Conservation (phyloP, 1,284 basidiomycete species). For the Malassezia cuniculi region DNA sequence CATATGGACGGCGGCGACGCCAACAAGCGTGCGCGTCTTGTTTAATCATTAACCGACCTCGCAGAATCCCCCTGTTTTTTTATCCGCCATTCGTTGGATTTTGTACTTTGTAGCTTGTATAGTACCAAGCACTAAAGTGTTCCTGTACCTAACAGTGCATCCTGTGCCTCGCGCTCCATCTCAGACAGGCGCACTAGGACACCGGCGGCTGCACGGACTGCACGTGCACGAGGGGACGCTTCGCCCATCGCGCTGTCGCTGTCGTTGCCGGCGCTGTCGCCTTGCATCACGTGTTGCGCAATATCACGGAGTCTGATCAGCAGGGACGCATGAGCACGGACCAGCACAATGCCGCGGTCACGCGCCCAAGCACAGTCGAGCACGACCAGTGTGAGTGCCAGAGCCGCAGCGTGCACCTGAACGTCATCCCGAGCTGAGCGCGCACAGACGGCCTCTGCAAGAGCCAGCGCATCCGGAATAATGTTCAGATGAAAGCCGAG, state of each 20-base stretch:
- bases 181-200: conserved; percentile 9
- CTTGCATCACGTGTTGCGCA: not conserved
- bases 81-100: not conserved
- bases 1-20: conserved; percentile 2
- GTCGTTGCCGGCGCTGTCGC: not conserved
- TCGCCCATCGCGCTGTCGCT: not conserved
- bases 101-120: not conserved
- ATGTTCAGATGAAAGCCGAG: not conserved
- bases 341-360: not conserved
- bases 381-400: conserved; percentile 5
- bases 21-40: conserved; percentile 11
- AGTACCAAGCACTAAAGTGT: not conserved
- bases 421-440: conserved; percentile 33
- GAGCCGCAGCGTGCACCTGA: conserved; percentile 3
- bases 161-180: conserved; percentile 3
- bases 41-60: not conserved
- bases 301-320: conserved; percentile 5
- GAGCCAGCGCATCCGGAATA: conserved; percentile 4
- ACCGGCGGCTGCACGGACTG: conserved; percentile 2
- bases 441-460: conserved; percentile 25
- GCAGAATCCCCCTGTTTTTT: not conserved
- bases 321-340: conserved; percentile 1
- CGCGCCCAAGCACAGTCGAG: conserved; percentile 3
- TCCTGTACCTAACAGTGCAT: conserved; percentile 2
- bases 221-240: not conserved